Evolutionary conservation across 345 rosid genomes (phyloP), one percentile per base, ranked within the genome.

Genomic region (Sonneratia alba): DNA sequence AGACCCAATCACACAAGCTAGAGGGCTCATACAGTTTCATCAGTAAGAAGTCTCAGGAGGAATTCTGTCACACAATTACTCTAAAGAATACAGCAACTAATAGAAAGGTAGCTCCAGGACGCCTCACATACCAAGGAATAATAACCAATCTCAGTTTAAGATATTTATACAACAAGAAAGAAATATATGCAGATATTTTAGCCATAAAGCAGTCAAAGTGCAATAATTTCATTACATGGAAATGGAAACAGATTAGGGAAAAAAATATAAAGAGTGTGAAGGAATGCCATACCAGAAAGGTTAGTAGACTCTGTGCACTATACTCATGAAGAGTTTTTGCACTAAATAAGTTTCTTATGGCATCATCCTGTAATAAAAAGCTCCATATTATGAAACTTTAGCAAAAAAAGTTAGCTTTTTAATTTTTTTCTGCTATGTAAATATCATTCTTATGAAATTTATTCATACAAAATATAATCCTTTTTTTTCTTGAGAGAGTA

Each of bases 291-390:
- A 95, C 99, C 97, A 95, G 86, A 83, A 92, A 95, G 24, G 99
- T 90, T 81, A 90, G 77, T 75, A 95, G 80, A 82, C 93, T 90
- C 77, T 90, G 97, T 56, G 99, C 92, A 77, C 97, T 92, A 82
- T 83, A 95, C 81, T 92, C 99, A 56, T 91, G 99, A 83, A 90
- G 82, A 71, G 99, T 95, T 81, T 92, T 95, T 68, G 99, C 97
- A 79, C 99, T 95, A 77, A 95, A 95, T 85, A 95, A 83, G 84
- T 95, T 95, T 83, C 99, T 87, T 73, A 92, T 95, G 67, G 99
- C 99, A 82, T 95, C 97, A 87, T 95, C 99, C 99, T 94, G 90
- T 51, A 47, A 66, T 45, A 71, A 69, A 53, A 32, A 66, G 42
- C 70, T 72, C 45, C 36, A 45, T 55, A 76, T 36, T 53, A 66